These are phyloP conservation scores for Allantophomopsis lycopodina DNA, from an alignment of 2,329 filamentous ascomycete species.

Conservation along the genomic window DNA sequence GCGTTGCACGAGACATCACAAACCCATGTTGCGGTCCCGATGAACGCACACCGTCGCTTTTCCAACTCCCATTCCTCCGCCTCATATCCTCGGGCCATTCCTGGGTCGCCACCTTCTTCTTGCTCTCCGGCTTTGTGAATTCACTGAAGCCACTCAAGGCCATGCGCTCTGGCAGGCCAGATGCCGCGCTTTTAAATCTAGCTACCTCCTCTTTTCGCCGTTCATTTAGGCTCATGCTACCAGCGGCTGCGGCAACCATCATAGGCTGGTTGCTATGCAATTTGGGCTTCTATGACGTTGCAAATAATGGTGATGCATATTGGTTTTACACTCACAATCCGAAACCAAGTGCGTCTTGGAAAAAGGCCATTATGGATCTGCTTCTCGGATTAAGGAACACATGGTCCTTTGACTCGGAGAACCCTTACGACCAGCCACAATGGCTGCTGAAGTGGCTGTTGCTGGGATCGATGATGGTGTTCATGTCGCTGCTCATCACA, in stretches of 20 bases:
- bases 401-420: conserved; percentile 28
- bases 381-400: conserved; percentile 25
- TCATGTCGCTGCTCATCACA: conserved; percentile 29
- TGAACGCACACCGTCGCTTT: conserved; percentile 22
- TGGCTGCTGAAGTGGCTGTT: conserved; percentile 39
- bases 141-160: conserved; percentile 27
- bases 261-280: conserved; percentile 34
- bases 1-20: conserved; percentile 26
- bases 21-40: conserved; percentile 28
- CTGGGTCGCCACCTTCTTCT: conserved; percentile 37
- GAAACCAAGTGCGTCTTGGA: conserved; percentile 23
- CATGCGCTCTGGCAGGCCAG: conserved; percentile 18
- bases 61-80: conserved; percentile 41
- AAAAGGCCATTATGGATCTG: conserved; percentile 21
- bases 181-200: conserved; percentile 19
- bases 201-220: conserved; percentile 32
- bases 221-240: conserved; percentile 29
- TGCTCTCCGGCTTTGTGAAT: conserved; percentile 34
- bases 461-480: conserved; percentile 18
- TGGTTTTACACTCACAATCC: conserved; percentile 37
- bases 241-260: conserved; percentile 28
- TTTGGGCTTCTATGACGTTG: conserved; percentile 35
- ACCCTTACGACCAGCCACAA: conserved; percentile 36
- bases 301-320: conserved; percentile 38
- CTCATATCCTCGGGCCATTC: conserved; percentile 47